These are phyloP conservation scores for Phytophthora uliginosa DNA, from an alignment of 352 stramenopile species.

Conservation along the genomic window DNA sequence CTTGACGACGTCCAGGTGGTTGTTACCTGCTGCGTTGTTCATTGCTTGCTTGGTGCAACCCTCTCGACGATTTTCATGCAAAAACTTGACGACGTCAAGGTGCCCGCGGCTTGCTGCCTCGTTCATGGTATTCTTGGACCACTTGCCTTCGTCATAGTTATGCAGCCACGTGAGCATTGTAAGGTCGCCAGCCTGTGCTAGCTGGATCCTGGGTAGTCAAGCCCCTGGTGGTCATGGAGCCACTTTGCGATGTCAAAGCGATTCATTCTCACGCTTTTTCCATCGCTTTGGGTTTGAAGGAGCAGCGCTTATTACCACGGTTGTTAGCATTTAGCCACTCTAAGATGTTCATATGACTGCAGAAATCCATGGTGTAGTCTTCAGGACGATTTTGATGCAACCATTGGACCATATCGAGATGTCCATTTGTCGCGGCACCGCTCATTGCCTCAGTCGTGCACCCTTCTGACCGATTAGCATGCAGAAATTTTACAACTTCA, in stretches of 20 bases:
- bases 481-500: conserved; percentile 9
- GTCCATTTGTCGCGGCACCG: neutral
- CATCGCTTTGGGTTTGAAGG: neutral
- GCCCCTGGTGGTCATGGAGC: neutral
- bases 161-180: neutral
- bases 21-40: conserved; percentile 14
- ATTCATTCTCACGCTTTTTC: neutral
- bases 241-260: neutral
- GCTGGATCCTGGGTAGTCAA: neutral
- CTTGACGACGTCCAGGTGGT: conserved; percentile 13
- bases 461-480: neutral
- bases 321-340: neutral
- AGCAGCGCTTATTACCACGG: neutral
- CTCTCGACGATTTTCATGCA: conserved; percentile 20
- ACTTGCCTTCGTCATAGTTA: neutral
- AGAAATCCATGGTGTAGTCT: neutral
- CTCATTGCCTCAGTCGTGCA: neutral
- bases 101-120: neutral
- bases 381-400: neutral
- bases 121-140: neutral
- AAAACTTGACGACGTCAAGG: conserved; percentile 13
- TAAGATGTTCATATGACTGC: neutral
- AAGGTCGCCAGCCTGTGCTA: neutral
- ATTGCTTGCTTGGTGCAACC: conserved; percentile 18
- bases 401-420: neutral